A percentile compares a stretch with the other conserved stretches of the same genome.
Conservation (phyloP, 2,329 filamentous ascomycete genomes). For the Xylariomycetidae sp. region DNA sequence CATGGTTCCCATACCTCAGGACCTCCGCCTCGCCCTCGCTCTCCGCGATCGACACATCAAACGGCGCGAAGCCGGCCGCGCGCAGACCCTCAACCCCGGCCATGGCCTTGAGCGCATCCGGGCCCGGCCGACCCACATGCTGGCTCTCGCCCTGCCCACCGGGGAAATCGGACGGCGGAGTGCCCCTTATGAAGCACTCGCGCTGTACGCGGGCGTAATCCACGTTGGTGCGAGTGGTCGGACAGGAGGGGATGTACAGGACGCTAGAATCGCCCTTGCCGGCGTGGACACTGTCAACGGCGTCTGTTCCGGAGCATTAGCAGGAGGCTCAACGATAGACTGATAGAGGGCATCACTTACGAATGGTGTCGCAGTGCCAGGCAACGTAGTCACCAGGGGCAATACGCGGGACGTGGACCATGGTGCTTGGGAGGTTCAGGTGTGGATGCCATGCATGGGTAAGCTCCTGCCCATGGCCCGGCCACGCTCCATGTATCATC, state of each 20-base stretch:
- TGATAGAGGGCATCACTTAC: too few relatives aligned
- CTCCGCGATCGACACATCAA: conserved; percentile 16
- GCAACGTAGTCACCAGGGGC: conserved; percentile 69
- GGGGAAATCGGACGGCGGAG: conserved; percentile 63
- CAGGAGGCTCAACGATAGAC: too few relatives aligned
- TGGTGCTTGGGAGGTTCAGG: conserved; percentile 56
- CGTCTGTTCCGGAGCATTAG: too few relatives aligned
- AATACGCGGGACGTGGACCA: conserved; percentile 65
- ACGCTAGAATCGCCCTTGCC: conserved; percentile 33
- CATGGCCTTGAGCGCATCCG: conserved; percentile 31
- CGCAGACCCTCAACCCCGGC: conserved; percentile 30
- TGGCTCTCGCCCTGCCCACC: conserved; percentile 45
- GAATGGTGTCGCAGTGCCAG: conserved; percentile 77
- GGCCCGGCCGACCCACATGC: conserved; percentile 43
- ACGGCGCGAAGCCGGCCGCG: conserved; percentile 38
- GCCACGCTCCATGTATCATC: conserved; percentile 62
- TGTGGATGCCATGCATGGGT: conserved; percentile 61
- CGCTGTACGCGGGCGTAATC: conserved; percentile 66
- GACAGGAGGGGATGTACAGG: conserved; percentile 81
- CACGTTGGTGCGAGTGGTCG: conserved; percentile 69
- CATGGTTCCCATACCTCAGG: too few relatives aligned
- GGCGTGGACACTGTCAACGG: conserved; percentile 61
- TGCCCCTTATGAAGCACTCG: conserved; percentile 60
- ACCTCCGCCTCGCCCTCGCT: conserved; percentile 7
- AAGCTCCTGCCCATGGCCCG: conserved; percentile 64